Evolutionary conservation across 83 land plant species (phyloP).

Genomic region (Larix sibirica): DNA sequence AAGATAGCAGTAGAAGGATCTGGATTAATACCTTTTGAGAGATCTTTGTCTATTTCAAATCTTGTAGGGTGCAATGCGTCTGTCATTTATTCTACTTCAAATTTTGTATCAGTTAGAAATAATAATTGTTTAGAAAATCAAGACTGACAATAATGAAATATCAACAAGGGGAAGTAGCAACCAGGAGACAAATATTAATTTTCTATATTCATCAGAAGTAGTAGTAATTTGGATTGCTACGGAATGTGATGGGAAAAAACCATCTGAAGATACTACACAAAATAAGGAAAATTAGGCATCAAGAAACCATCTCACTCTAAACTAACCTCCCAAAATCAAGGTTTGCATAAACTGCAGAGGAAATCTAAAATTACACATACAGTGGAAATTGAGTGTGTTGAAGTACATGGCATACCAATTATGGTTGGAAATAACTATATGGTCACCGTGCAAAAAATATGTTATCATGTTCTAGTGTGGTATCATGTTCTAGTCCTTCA

Average conservation of each 20-base stretch:
- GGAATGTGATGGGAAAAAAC: constrained; percentile 55
- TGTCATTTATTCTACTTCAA: background rate
- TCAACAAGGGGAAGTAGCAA: constrained; percentile 4
- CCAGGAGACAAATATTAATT: background rate
- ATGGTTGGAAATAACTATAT: constrained; percentile 18
- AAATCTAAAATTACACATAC: background rate
- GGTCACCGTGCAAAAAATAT: constrained; percentile 59
- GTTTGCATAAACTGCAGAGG: background rate
- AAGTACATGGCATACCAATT: background rate
- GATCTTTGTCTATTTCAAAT: background rate
- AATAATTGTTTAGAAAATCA: constrained; percentile 1
- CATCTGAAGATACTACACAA: constrained; percentile 9
- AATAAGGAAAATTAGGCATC: background rate
- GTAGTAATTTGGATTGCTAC: constrained; percentile 57
- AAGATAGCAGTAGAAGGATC: constrained; percentile 9
- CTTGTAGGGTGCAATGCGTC: background rate
- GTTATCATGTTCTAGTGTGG: constrained; percentile 53
- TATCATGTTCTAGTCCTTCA: constrained; percentile 20
- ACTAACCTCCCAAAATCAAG: background rate
- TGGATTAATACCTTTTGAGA: background rate
- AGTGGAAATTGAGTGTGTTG: background rate
- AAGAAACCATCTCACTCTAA: background rate
- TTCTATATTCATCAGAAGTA: constrained; percentile 30
- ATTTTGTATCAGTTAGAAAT: background rate
- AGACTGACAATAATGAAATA: background rate